Evolutionary conservation across 768 basidiomycete species (phyloP), one percentile per base, ranked within the genome.

Genomic region (Russula virescens): DNA sequence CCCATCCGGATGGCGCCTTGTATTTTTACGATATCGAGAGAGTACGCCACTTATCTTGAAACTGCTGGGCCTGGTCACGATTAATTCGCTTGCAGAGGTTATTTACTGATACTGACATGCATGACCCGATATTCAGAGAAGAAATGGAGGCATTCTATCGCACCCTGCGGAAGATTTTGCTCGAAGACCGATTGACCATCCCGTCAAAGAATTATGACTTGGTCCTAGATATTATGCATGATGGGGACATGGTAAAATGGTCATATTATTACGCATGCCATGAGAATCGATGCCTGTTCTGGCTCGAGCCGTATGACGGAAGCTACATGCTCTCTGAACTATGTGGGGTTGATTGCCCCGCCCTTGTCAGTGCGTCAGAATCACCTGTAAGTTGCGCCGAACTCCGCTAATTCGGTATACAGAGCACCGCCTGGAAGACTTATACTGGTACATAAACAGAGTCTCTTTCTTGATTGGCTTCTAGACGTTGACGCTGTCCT

Each of bases 211-310:
- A 1, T 67, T 71, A 47, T 65, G 65, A 23, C 57, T 68, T 0
- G 68, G 56, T 0, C 55, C 69, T 35, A 23, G 55, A 56, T 31
- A 68, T n/a, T 25, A 49, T 64, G 4, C 60, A 82, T 8, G 68
- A 74, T 0, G 38, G 61, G 1, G 65, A 75, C 28, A 67, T 74
- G 21, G 76, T 81, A 47, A 50, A 61, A 1, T 67, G 70, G 65
- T 53, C 75, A 63, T 84, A 84, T 67, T 84, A 83, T 66, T 81
- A 80, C 55, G 81, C 77, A 34, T 75, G 83, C 63, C 81, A 83
- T 49, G 19, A 64, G 4, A 70, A 70, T 0, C 75, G 79, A 25
- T 68, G 72, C 21, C 70, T 85, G 11, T 86, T 86, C 64, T 87
- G 81, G 77, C 58, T 85, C 47, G 77, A 84, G 46, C 64, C 73